These are phyloP conservation scores for Lactarius indigo DNA, from an alignment of 768 basidiomycete species.

Conservation along the genomic window DNA sequence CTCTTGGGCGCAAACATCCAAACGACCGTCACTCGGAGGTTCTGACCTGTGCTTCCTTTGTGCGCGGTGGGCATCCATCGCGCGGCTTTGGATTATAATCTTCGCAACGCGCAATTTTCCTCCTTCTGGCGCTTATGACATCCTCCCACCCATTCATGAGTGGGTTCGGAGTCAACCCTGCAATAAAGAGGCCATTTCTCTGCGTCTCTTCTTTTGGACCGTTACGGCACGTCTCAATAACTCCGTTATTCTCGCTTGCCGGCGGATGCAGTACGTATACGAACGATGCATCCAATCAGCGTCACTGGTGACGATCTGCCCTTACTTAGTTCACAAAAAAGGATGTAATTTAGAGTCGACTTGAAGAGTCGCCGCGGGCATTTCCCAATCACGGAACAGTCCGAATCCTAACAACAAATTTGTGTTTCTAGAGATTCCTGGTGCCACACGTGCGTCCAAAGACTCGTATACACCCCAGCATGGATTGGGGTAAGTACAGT, in stretches of 20 bases:
- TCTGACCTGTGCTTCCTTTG: background rate
- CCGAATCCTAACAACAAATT: background rate
- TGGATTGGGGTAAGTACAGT: background rate
- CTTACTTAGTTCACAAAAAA: background rate
- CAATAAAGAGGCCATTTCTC: background rate
- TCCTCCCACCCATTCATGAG: background rate
- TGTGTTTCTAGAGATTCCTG: background rate
- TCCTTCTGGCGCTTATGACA: background rate
- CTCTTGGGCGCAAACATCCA: background rate
- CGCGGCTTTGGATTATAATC: background rate
- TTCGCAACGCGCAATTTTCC: background rate
- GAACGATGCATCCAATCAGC: background rate
- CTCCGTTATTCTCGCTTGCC: background rate
- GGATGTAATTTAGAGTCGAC: slow-evolving; percentile 13
- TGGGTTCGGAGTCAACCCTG: background rate
- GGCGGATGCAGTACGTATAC: background rate
- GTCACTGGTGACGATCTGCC: background rate
- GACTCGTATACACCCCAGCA: background rate
- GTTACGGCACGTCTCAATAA: background rate
- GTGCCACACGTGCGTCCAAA: background rate
- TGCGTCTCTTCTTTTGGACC: background rate
- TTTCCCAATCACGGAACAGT: background rate
- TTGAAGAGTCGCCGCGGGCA: background rate
- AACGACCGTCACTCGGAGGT: background rate
- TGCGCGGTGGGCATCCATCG: background rate